Evolutionary conservation across 2,329 filamentous ascomycete genomes (phyloP).

Genomic region (Penicillium aurantiogriseum): DNA sequence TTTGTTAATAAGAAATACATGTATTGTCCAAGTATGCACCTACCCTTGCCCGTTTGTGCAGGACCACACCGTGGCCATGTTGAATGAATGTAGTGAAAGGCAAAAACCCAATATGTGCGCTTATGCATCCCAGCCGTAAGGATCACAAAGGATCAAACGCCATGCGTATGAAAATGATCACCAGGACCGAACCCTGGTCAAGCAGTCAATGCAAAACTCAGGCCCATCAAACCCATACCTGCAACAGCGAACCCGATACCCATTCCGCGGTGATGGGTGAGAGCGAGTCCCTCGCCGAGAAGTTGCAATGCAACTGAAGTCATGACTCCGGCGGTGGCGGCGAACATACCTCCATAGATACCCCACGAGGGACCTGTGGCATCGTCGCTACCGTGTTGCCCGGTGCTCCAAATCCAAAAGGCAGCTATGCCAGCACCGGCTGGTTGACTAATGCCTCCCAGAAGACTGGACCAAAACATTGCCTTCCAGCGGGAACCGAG

Average conservation of each 20-base stretch:
- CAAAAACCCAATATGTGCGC: neutral
- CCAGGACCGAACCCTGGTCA: slow-evolving; percentile 14
- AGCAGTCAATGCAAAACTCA: slow-evolving; percentile 81
- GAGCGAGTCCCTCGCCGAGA: slow-evolving; percentile 77
- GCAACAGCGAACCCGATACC: slow-evolving; percentile 41
- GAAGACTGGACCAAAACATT: slow-evolving; percentile 76
- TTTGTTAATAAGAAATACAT: neutral
- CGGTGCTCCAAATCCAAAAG: slow-evolving; percentile 76
- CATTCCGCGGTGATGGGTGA: slow-evolving; percentile 56
- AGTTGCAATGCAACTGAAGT: slow-evolving; percentile 86
- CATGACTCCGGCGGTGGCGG: slow-evolving; percentile 90
- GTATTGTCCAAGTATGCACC: neutral
- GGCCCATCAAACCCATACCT: slow-evolving; percentile 79
- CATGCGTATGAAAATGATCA: neutral
- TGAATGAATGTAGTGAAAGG: neutral
- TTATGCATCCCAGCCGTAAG: neutral
- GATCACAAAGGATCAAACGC: neutral
- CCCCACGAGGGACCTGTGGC: slow-evolving; percentile 50
- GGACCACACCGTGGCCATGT: neutral
- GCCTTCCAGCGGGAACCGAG: slow-evolving; percentile 76
- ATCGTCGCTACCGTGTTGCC: slow-evolving; percentile 43
- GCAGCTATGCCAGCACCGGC: slow-evolving; percentile 80
- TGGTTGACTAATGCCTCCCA: slow-evolving; percentile 86
- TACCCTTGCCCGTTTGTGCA: neutral
- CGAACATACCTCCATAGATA: slow-evolving; percentile 68